These are phyloP conservation scores for Fusarium gaditjirri DNA, from an alignment of 2,329 filamentous ascomycete species.

Conservation along the genomic window DNA sequence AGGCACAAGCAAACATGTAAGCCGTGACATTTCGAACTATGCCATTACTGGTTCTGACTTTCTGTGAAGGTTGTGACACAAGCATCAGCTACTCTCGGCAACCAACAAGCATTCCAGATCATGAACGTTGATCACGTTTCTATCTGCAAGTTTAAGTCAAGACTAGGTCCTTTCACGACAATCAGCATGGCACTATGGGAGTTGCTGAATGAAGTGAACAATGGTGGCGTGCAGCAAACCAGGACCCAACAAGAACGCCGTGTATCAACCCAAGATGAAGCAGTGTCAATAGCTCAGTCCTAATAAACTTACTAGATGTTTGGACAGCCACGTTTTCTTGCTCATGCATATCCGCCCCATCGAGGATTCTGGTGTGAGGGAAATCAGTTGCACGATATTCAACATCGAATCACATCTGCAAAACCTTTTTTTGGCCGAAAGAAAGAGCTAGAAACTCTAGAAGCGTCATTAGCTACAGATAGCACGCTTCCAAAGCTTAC, in stretches of 20 bases:
- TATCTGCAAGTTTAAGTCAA: not conserved
- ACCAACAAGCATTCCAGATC: rapidly evolving
- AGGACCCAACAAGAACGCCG: rapidly evolving
- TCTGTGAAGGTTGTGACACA: not conserved
- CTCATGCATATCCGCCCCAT: not conserved
- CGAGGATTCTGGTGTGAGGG: not conserved
- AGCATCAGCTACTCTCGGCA: rapidly evolving
- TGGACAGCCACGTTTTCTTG: not conserved
- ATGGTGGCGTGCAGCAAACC: rapidly evolving
- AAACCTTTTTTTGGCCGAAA: not conserved
- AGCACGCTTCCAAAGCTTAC: rapidly evolving
- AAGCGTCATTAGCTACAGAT: rapidly evolving
- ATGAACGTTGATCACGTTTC: not conserved
- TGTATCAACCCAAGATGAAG: not conserved
- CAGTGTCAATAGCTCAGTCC: not conserved
- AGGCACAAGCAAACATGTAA: not conserved
- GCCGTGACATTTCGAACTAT: not conserved
- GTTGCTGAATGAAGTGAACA: rapidly evolving
- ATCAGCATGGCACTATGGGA: rapidly evolving
- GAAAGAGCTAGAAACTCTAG: not conserved
- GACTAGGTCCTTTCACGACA: no score
- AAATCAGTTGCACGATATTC: rapidly evolving
- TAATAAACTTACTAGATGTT: not conserved
- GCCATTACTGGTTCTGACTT: rapidly evolving
- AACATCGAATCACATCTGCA: rapidly evolving